These are phyloP conservation scores for Penicillium atrosanguineum DNA, from an alignment of 495 filamentous ascomycete genomes.

Conservation along the genomic window DNA sequence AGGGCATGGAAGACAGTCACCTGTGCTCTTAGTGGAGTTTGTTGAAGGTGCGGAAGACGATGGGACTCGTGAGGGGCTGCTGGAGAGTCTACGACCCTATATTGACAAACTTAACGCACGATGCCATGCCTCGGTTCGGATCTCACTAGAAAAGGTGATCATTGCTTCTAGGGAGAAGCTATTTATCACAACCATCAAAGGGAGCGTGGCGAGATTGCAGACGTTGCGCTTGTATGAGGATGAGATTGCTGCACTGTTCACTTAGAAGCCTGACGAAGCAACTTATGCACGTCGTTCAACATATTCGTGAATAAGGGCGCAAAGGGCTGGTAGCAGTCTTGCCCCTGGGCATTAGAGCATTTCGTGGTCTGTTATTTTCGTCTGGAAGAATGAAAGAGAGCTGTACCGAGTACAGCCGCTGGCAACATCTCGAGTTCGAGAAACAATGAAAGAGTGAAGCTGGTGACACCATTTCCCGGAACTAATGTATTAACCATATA, in stretches of 20 bases:
- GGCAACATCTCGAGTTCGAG: too few species aligned
- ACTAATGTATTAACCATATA: neutral
- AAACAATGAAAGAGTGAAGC: too few species aligned
- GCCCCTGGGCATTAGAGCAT: too few species aligned
- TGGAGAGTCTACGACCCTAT: conserved; percentile 13
- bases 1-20: conserved; percentile 17
- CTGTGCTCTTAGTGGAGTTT: conserved; percentile 26
- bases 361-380: too few species aligned
- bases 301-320: too few species aligned
- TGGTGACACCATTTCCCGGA: too few species aligned
- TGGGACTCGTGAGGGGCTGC: neutral
- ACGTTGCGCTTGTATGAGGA: conserved; percentile 33
- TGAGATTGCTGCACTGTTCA: conserved; percentile 30
- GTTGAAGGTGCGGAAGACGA: neutral
- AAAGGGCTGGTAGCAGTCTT: too few species aligned
- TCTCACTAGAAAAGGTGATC: conserved; percentile 15
- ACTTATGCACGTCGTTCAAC: too few species aligned
- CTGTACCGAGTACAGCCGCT: too few species aligned
- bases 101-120: conserved; percentile 17
- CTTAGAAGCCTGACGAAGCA: too few species aligned
- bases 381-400: too few species aligned
- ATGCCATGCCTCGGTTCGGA: conserved; percentile 12
- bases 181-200: conserved; percentile 28
- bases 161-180: conserved; percentile 17
- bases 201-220: conserved; percentile 29